Percentiles rank a stretch among this genome's conserved stretches.
phyloP scores from a whole-genome alignment of 75 land plant genomes.

The Adiantum capillusveneris region DNA sequence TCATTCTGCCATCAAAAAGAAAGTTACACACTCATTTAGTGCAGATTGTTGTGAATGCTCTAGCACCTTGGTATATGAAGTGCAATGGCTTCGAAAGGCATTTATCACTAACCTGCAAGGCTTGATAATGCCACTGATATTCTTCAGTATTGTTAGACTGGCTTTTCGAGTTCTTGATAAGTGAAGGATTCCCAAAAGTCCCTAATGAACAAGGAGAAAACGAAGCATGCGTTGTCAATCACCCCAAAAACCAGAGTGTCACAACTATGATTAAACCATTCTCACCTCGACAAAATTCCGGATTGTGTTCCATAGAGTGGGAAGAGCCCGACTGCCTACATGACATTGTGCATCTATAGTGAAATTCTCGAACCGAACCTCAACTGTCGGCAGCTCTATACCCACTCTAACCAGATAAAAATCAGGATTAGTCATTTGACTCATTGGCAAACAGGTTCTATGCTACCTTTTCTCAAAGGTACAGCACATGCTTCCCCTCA shows the following conservation, averaged over 20 bases:
- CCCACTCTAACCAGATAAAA: constrained; percentile 46
- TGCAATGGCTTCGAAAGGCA: no score
- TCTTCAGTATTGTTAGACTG: constrained; percentile 40
- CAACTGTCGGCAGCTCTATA: constrained; percentile 59
- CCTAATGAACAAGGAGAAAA: constrained; percentile 23
- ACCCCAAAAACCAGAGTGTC: not conserved
- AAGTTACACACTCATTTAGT: no score
- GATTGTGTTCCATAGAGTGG: constrained; percentile 64
- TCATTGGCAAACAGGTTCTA: no score
- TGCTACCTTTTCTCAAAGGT: no score
- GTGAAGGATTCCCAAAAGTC: constrained; percentile 15
- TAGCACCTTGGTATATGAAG: no score
- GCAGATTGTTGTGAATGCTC: no score
- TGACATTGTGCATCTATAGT: constrained; percentile 55
- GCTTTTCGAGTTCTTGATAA: constrained; percentile 25
- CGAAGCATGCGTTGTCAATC: no score
- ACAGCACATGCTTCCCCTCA: no score
- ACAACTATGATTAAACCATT: not conserved
- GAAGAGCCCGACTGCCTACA: constrained; percentile 61
- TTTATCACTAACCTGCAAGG: constrained; percentile 62
- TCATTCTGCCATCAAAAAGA: no score
- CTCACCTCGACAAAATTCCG: constrained; percentile 30
- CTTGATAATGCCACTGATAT: constrained; percentile 58
- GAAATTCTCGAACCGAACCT: constrained; percentile 58
- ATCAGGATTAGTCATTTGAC: no score